Evolutionary conservation across 1,139 yeast species (phyloP).

Genomic region (Geotrichum reessii): DNA sequence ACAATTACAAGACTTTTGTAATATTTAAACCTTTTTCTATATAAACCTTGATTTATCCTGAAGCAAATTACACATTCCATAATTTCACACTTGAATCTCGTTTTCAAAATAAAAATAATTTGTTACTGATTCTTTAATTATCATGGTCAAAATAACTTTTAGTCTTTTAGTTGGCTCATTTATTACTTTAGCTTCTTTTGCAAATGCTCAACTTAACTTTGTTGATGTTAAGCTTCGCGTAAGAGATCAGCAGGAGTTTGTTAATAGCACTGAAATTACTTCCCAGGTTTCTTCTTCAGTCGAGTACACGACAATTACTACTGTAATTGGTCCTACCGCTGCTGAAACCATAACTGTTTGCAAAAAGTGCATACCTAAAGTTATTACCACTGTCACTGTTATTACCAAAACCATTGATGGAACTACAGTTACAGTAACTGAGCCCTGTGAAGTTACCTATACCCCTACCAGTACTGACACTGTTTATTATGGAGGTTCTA

Average conservation of each 20-base stretch:
- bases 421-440: slow-evolving; percentile 18
- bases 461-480: slow-evolving; percentile 11
- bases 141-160: background rate
- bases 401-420: slow-evolving; percentile 13
- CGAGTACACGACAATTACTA: slow-evolving; percentile 1
- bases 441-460: slow-evolving; percentile 14
- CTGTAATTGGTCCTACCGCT: slow-evolving; percentile 13
- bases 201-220: background rate
- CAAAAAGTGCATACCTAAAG: slow-evolving; percentile 7
- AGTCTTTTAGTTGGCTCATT: background rate
- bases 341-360: slow-evolving; percentile 14
- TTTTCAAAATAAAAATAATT: background rate
- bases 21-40: background rate
- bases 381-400: slow-evolving; percentile 8
- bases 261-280: background rate
- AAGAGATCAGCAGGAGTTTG: background rate
- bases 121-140: background rate
- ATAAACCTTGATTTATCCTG: background rate
- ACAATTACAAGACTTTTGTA: background rate
- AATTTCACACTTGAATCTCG: background rate
- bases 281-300: background rate
- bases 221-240: background rate
- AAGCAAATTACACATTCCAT: background rate
- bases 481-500: slow-evolving; percentile 10
- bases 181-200: background rate